Conservation (phyloP, 805 yeast genomes). For the Candida insectorum region DNA sequence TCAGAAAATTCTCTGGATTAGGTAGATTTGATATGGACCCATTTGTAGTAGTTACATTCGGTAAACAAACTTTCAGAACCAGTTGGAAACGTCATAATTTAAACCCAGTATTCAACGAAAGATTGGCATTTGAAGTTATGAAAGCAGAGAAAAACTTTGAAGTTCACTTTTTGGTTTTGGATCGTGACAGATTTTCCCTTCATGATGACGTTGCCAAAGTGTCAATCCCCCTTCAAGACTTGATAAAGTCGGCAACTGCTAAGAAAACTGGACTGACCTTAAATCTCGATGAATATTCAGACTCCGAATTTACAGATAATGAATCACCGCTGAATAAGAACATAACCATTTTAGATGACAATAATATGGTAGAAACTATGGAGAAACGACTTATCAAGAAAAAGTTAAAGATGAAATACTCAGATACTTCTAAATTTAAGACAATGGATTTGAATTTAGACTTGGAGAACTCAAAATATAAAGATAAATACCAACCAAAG, state of each 20-base stretch:
- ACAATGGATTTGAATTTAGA: slow-evolving; percentile 38
- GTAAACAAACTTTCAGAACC: slow-evolving; percentile 82
- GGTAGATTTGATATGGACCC: slow-evolving; percentile 92
- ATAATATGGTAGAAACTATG: slow-evolving; percentile 26
- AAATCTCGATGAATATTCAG: too few relatives aligned
- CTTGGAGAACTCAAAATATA: slow-evolving; percentile 28
- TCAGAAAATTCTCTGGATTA: slow-evolving; percentile 63
- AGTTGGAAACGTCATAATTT: slow-evolving; percentile 79
- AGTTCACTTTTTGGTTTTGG: slow-evolving; percentile 71
- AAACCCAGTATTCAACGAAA: slow-evolving; percentile 79
- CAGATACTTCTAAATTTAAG: slow-evolving; percentile 40
- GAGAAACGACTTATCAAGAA: slow-evolving; percentile 13
- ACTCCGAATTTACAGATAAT: slow-evolving; percentile 10
- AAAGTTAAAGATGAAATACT: slow-evolving; percentile 23
- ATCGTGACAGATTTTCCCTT: slow-evolving; percentile 77
- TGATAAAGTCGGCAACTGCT: slow-evolving; percentile 37
- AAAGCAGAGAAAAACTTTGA: slow-evolving; percentile 63
- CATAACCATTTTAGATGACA: slow-evolving; percentile 19
- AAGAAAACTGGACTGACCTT: slow-evolving; percentile 2
- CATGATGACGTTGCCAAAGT: slow-evolving; percentile 80
- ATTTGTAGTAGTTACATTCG: slow-evolving; percentile 87
- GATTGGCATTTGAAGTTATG: slow-evolving; percentile 72
- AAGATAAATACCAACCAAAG: slow-evolving; percentile 45
- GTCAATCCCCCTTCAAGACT: slow-evolving; percentile 51
- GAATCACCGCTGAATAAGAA: slow-evolving; percentile 9